Evolutionary conservation across 371 early-diverging fungal species (phyloP).

Genomic region (Vairimorpha ceranae): DNA sequence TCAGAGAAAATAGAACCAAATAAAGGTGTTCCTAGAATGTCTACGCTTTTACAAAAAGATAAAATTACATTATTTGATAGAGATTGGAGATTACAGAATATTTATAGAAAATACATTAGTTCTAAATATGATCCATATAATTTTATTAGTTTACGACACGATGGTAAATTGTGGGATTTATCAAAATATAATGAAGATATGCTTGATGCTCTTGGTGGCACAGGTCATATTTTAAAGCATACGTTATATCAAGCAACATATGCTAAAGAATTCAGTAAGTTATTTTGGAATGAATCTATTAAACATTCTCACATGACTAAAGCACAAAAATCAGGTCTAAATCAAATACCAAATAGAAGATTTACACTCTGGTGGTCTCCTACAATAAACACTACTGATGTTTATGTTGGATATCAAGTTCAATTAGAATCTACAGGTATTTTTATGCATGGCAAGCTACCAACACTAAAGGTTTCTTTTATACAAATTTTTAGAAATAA

Average conservation of each 20-base stretch:
- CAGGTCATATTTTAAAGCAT: slow-evolving; percentile 80
- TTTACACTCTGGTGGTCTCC: slow-evolving; percentile 99
- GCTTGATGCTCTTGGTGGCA: slow-evolving; percentile 92
- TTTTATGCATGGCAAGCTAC: slow-evolving; percentile 97
- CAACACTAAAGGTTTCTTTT: slow-evolving; percentile 90
- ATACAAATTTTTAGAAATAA: slow-evolving; percentile 96
- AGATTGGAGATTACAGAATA: slow-evolving; percentile 89
- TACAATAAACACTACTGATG: slow-evolving; percentile 89
- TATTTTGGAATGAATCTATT: slow-evolving; percentile 83
- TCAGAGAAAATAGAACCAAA: slow-evolving; percentile 80
- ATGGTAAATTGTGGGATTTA: slow-evolving; percentile 89
- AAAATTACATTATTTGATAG: slow-evolving; percentile 90
- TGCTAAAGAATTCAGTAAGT: slow-evolving; percentile 90
- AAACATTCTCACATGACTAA: slow-evolving; percentile 67
- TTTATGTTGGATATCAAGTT: slow-evolving; percentile 97
- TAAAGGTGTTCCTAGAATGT: slow-evolving; percentile 96
- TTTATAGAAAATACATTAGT: slow-evolving; percentile 92
- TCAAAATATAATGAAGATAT: slow-evolving; percentile 91
- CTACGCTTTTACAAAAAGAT: slow-evolving; percentile 82
- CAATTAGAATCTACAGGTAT: slow-evolving; percentile 96
- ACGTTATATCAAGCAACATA: slow-evolving; percentile 91
- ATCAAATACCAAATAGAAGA: slow-evolving; percentile 97
- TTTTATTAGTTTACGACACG: slow-evolving; percentile 65
- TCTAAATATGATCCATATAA: slow-evolving; percentile 57
- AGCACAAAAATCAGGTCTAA: slow-evolving; percentile 90